Evolutionary conservation across 2,329 filamentous ascomycete genomes (phyloP).

Genomic region (Scleromitrula shiraiana): DNA sequence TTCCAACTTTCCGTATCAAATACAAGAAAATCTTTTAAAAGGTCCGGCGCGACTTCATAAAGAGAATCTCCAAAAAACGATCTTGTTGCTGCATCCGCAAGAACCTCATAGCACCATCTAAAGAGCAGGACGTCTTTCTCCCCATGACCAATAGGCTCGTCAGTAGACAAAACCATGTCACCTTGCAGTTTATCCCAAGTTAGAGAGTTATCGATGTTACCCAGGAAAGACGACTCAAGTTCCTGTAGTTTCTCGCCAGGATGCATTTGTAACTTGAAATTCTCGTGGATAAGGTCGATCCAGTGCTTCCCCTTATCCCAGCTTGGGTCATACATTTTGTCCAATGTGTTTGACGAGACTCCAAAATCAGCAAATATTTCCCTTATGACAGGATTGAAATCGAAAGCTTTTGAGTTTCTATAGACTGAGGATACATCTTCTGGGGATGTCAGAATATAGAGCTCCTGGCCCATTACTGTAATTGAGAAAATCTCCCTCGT

Average conservation of each 20-base stretch:
- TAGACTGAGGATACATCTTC: background rate
- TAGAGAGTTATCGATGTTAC: background rate
- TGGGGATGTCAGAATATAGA: background rate
- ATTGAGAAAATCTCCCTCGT: background rate
- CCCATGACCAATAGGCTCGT: too few species aligned
- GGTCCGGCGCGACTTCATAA: background rate
- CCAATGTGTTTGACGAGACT: background rate
- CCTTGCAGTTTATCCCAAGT: background rate
- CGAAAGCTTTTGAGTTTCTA: background rate
- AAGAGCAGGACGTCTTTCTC: background rate
- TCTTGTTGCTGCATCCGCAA: background rate
- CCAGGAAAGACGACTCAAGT: background rate
- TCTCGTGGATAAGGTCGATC: background rate
- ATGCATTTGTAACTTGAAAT: background rate
- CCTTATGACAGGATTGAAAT: background rate
- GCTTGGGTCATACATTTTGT: background rate
- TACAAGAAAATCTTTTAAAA: background rate
- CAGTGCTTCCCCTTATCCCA: background rate
- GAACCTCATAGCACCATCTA: background rate
- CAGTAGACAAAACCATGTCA: background rate
- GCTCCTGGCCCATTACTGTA: background rate
- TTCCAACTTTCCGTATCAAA: background rate
- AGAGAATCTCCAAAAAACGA: background rate
- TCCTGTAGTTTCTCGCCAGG: background rate
- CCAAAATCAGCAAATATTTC: background rate